phyloP scores from a whole-genome alignment of 306 rosid species.

The Castanopsis chinensis region DNA sequence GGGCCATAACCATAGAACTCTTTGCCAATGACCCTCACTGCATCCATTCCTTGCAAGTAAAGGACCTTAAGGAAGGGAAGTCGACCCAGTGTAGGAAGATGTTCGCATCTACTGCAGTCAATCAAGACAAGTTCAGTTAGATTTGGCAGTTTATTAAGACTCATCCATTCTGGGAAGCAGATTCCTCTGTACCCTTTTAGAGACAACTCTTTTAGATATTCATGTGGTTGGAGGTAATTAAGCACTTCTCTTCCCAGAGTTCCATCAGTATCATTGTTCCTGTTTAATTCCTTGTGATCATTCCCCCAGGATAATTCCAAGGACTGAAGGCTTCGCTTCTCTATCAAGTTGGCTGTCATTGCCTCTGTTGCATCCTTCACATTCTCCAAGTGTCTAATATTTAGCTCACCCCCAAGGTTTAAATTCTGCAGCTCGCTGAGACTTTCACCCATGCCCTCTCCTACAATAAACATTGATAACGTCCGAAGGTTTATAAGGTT shows the following conservation, averaged over 20 bases:
- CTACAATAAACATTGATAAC: constrained; percentile 22
- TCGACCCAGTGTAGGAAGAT: constrained; percentile 12
- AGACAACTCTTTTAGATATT: not conserved
- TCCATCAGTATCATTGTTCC: not conserved
- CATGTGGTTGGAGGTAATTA: constrained; percentile 11
- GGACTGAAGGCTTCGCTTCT: constrained; percentile 10
- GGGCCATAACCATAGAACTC: constrained; percentile 9
- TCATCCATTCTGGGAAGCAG: constrained; percentile 19
- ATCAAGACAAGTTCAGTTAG: constrained; percentile 16
- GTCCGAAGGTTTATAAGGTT: not conserved
- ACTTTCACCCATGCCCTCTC: not conserved
- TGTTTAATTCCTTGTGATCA: not conserved
- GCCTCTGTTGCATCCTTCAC: not conserved
- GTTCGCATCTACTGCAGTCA: constrained; percentile 14
- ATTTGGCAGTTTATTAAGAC: not conserved
- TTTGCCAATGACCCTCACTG: constrained; percentile 5
- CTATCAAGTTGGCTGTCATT: not conserved
- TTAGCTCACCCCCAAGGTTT: constrained; percentile 18
- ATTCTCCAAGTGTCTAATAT: constrained; percentile 13
- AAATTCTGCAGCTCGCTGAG: not conserved
- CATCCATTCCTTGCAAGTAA: constrained; percentile 22
- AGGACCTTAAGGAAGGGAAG: constrained; percentile 19
- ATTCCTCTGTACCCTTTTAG: constrained; percentile 14
- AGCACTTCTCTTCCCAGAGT: not conserved
- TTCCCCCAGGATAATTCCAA: constrained; percentile 18